phyloP scores from a whole-genome alignment of 441 rosid species.

The Aleurites moluccanus region DNA sequence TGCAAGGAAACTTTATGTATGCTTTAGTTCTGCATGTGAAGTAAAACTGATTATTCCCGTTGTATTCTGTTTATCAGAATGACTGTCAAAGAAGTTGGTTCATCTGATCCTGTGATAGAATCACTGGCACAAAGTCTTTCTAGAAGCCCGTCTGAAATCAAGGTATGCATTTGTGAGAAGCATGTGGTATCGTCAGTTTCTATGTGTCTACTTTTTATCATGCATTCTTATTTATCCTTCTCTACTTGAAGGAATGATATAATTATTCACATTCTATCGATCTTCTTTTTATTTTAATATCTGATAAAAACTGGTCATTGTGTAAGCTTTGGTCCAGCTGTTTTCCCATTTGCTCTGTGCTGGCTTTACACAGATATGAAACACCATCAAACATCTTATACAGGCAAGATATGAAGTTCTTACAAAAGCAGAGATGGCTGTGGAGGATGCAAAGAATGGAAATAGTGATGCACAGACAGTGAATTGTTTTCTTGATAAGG shows the following conservation, averaged over 20 bases:
- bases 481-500: constrained; percentile 73
- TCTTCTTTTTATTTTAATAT: constrained; percentile 21
- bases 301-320: constrained; percentile 52
- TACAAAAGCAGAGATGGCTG: constrained; percentile 54
- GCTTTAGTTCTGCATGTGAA: background rate
- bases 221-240: background rate
- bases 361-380: constrained; percentile 94
- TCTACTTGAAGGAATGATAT: background rate
- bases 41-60: constrained; percentile 19
- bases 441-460: constrained; percentile 43
- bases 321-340: constrained; percentile 82
- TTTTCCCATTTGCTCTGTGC: constrained; percentile 82
- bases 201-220: background rate
- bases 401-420: constrained; percentile 96
- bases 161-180: constrained; percentile 51
- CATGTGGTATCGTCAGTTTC: background rate
- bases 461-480: constrained; percentile 51
- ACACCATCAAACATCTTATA: constrained; percentile 96
- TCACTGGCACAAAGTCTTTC: constrained; percentile 65
- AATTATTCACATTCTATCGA: background rate
- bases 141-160: constrained; percentile 68
- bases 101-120: constrained; percentile 66
- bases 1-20: background rate
- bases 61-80: constrained; percentile 52
- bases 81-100: constrained; percentile 70